Evolutionary conservation across 768 basidiomycete species (phyloP).

Genomic region (Calvatia gigantea): DNA sequence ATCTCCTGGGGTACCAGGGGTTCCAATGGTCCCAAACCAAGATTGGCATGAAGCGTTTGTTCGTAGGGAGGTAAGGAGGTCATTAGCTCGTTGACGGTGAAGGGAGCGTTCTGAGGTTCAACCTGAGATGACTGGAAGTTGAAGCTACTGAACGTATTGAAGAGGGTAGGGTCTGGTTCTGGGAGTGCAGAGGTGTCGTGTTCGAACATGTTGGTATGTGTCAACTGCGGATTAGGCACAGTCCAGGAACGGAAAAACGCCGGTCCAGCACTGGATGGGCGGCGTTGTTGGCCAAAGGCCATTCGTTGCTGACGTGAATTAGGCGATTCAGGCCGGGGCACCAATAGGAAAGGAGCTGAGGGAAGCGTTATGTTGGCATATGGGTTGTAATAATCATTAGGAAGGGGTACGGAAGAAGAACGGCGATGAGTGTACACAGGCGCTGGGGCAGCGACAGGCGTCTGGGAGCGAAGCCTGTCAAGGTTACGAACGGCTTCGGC

Average conservation of each 20-base stretch:
- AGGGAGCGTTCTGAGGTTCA: constrained; percentile 8
- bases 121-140: constrained; percentile 6
- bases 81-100: constrained; percentile 6
- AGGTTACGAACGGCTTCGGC: constrained; percentile 56
- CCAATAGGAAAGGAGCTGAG: constrained; percentile 35
- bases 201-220: constrained; percentile 7
- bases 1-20: constrained; percentile 8
- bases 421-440: constrained; percentile 42
- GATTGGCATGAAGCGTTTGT: constrained; percentile 1
- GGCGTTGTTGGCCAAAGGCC: constrained; percentile 14
- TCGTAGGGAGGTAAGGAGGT: constrained; percentile 9
- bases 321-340: constrained; percentile 16
- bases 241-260: constrained; percentile 13
- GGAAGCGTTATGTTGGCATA: constrained; percentile 38
- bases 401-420: constrained; percentile 62
- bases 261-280: constrained; percentile 15
- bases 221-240: neutral
- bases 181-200: constrained; percentile 13
- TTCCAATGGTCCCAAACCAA: constrained; percentile 9
- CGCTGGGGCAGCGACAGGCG: constrained; percentile 13
- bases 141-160: constrained; percentile 11
- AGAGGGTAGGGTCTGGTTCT: constrained; percentile 15
- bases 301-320: constrained; percentile 13
- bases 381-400: constrained; percentile 31
- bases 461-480: constrained; percentile 31